Percentiles rank a stretch among this genome's conserved stretches.
Conservation (phyloP, 805 yeast species). For the Cyberlindnera misumaiensis region DNA sequence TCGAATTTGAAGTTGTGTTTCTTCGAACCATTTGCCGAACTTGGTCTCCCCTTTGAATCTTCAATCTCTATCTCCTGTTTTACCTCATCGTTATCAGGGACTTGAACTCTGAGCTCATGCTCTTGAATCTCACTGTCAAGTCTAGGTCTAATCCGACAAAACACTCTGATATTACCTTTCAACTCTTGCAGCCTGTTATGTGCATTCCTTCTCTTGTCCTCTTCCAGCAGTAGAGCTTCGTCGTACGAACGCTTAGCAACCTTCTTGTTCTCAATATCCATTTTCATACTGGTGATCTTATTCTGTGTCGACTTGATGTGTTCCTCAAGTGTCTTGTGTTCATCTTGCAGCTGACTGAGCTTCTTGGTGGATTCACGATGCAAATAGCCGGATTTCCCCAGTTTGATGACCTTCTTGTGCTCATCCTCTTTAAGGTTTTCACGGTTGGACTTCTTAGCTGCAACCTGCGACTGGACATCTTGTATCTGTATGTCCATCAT, state of each 20-base stretch:
- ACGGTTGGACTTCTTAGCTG: conserved; percentile 4
- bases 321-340: conserved; percentile 2
- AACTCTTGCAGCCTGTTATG: conserved; percentile 78
- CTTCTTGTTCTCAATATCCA: conserved; percentile 23
- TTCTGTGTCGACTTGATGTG: conserved; percentile 10
- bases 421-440: background rate
- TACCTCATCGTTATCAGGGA: conserved; percentile 24
- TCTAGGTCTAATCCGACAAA: conserved; percentile 76
- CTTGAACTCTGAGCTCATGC: conserved; percentile 25
- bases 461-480: conserved; percentile 6
- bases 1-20: conserved; percentile 60
- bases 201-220: conserved; percentile 48
- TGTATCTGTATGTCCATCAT: conserved; percentile 2
- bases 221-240: conserved; percentile 39
- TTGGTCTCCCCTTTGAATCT: conserved; percentile 10
- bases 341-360: conserved; percentile 14
- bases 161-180: conserved; percentile 88
- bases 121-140: conserved; percentile 19
- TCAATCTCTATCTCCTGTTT: conserved; percentile 19
- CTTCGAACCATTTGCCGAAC: conserved; percentile 3
- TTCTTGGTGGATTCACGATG: conserved; percentile 3
- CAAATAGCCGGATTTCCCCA: background rate
- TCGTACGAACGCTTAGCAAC: conserved; percentile 26
- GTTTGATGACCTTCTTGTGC: background rate
- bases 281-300: conserved; percentile 13